A percentile compares a stretch with the other conserved stretches of the same genome.
Evolutionary conservation across 192 early-diverging fungal species (phyloP).

Genomic region (Coemansia sp.): DNA sequence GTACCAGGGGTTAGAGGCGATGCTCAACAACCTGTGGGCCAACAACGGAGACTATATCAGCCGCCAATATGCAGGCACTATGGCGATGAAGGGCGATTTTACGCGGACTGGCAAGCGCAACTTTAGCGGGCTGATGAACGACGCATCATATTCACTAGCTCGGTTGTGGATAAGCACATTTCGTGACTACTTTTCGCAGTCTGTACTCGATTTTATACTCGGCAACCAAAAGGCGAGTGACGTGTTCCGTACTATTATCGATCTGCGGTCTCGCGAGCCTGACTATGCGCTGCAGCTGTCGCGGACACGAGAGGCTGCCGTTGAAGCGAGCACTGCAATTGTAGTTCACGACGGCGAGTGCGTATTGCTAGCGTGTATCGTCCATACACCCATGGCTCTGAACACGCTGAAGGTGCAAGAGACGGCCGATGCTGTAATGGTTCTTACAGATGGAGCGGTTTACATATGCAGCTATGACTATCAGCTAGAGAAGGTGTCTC

Average conservation of each 20-base stretch:
- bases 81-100: slow-evolving; percentile 77
- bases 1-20: slow-evolving; percentile 63
- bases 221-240: slow-evolving; percentile 31
- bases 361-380: slow-evolving; percentile 61
- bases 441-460: slow-evolving; percentile 62
- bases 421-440: slow-evolving; percentile 66
- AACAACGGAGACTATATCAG: slow-evolving; percentile 81
- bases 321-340: slow-evolving; percentile 59
- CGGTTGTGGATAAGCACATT: slow-evolving; percentile 74
- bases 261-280: slow-evolving; percentile 47
- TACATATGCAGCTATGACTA: slow-evolving; percentile 72
- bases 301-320: slow-evolving; percentile 31
- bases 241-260: slow-evolving; percentile 46
- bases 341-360: slow-evolving; percentile 66
- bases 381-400: slow-evolving; percentile 58
- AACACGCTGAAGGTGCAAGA: slow-evolving; percentile 47
- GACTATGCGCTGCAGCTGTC: slow-evolving; percentile 29
- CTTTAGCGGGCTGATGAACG: slow-evolving; percentile 69
- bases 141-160: slow-evolving; percentile 74
- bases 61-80: slow-evolving; percentile 75
- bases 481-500: slow-evolving; percentile 64
- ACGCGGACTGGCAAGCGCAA: slow-evolving; percentile 76
- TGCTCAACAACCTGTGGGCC: slow-evolving; percentile 72
- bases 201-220: slow-evolving; percentile 44
- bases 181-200: slow-evolving; percentile 70